Percentiles rank a stretch among this genome's conserved stretches.
phyloP scores from a whole-genome alignment of 176 grass and related monocot genomes.

The Tillandsia fasciculata region DNA sequence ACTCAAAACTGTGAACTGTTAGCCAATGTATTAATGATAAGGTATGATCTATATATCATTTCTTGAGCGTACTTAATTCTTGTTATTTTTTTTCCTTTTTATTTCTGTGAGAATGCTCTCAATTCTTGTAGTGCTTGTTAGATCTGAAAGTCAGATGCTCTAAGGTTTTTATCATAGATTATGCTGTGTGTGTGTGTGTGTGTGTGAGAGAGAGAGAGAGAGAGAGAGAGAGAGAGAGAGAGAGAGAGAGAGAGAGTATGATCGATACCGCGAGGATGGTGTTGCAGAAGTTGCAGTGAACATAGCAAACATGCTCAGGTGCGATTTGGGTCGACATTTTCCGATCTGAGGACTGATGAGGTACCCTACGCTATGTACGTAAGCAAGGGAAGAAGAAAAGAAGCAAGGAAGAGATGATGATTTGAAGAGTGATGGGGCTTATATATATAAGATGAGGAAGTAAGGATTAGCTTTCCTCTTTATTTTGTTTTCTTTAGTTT shows the following conservation, averaged over 20 bases:
- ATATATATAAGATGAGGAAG: neutral
- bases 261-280: constrained; percentile 79
- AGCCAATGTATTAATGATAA: too few species aligned
- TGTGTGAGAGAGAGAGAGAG: neutral
- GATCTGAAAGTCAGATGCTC: neutral
- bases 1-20: too few species aligned
- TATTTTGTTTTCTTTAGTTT: neutral
- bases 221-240: constrained; percentile 24
- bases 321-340: constrained; percentile 29
- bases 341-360: neutral
- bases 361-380: neutral
- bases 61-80: too few species aligned
- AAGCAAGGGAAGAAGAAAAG: neutral
- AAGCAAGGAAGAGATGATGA: neutral
- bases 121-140: neutral
- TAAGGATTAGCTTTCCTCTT: neutral
- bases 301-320: constrained; percentile 74
- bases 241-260: constrained; percentile 3
- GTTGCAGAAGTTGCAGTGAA: constrained; percentile 92
- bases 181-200: neutral
- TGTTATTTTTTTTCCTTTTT: too few species aligned
- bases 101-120: neutral
- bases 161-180: neutral
- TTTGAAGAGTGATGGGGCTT: neutral
- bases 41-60: neutral